A percentile compares a stretch with the other conserved stretches of the same genome.
Evolutionary conservation across 2,329 filamentous ascomycete species (phyloP).

Genomic region (Aspergillus oerlinghausenensis): DNA sequence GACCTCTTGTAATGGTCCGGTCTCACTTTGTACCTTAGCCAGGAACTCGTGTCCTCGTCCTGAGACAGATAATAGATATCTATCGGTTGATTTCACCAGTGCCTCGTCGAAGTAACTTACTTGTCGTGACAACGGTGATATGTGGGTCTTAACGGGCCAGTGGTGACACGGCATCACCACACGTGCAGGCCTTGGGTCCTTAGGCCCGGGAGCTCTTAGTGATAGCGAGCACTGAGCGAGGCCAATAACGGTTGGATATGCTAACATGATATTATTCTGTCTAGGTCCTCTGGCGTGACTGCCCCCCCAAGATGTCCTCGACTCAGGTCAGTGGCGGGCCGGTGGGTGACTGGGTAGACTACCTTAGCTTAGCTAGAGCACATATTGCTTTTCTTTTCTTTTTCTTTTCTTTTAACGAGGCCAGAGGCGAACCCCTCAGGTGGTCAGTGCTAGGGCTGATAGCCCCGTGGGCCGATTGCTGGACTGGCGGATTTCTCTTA

Average conservation of each 20-base stretch:
- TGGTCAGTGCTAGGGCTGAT: neutral
- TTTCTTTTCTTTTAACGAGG: neutral
- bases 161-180: neutral
- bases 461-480: neutral
- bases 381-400: neutral
- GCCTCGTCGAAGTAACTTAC: neutral
- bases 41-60: no score
- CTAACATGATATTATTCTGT: neutral
- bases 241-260: neutral
- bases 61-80: neutral
- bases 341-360: neutral
- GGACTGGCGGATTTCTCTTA: neutral
- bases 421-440: neutral
- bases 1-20: no score
- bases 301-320: neutral
- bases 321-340: neutral
- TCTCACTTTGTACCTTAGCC: no score
- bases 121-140: neutral
- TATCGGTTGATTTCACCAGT: neutral
- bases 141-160: neutral
- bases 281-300: no score
- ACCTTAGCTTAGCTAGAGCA: no score
- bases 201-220: neutral
- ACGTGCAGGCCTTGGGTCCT: neutral
- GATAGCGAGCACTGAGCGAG: neutral